Evolutionary conservation across 129 eudicot genomes (phyloP).

Genomic region (Gnaphalium uliginosum): DNA sequence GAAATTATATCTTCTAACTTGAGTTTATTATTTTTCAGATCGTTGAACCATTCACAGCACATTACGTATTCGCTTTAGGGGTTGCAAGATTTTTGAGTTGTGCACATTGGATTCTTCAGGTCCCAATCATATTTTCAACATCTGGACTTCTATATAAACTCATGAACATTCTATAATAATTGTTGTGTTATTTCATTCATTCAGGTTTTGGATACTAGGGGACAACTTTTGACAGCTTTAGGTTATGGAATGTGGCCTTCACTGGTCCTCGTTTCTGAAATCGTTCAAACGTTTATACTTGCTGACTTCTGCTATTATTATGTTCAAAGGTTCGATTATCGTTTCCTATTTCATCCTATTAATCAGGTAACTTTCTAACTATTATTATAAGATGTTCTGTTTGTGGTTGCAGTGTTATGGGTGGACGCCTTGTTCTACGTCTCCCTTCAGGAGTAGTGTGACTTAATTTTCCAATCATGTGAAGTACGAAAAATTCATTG

Average conservation of each 20-base stretch:
- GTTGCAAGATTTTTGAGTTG: slow-evolving; percentile 62
- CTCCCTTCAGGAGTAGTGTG: slow-evolving; percentile 65
- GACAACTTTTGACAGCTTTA: slow-evolving; percentile 44
- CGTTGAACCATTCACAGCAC: slow-evolving; percentile 72
- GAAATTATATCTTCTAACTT: not conserved
- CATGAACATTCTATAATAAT: not conserved
- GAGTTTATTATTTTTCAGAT: slow-evolving; percentile 31
- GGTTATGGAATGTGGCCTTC: slow-evolving; percentile 56
- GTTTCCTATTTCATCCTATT: not conserved
- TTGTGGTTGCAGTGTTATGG: slow-evolving; percentile 45
- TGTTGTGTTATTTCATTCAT: not conserved
- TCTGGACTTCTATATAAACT: not conserved
- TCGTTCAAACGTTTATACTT: slow-evolving; percentile 49
- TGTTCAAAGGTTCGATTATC: slow-evolving; percentile 39
- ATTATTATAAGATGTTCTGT: not conserved
- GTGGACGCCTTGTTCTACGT: slow-evolving; percentile 51
- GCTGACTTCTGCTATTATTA: slow-evolving; percentile 57
- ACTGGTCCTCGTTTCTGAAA: slow-evolving; percentile 50
- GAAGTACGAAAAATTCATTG: slow-evolving; percentile 9
- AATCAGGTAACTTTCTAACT: not conserved
- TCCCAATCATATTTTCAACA: not conserved
- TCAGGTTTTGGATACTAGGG: slow-evolving; percentile 49
- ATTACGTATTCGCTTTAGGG: slow-evolving; percentile 66
- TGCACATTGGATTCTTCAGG: slow-evolving; percentile 63
- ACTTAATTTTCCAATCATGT: slow-evolving; percentile 11